Conservation (phyloP, 2,329 filamentous ascomycete species). For the Zopfia rhizophila region DNA sequence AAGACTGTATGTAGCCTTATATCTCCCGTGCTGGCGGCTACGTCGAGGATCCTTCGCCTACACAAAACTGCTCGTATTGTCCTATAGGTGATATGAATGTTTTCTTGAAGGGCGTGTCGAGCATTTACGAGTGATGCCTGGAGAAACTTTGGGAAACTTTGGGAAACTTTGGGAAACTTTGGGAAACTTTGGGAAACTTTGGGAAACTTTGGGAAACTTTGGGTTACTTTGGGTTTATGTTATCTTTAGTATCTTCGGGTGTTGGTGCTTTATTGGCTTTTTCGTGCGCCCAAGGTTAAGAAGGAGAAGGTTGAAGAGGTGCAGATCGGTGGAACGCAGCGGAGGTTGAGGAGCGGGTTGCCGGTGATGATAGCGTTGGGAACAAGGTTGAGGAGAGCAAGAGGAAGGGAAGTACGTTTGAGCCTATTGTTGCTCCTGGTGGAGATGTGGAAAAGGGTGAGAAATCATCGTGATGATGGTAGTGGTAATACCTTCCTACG, state of each 20-base stretch:
- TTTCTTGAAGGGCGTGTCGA: conserved; percentile 55
- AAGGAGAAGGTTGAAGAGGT: conserved; percentile 47
- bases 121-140: conserved; percentile 59
- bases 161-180: no score
- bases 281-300: conserved; percentile 63
- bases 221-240: conserved; percentile 65
- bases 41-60: conserved; percentile 44
- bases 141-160: conserved; percentile 66
- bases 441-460: no score
- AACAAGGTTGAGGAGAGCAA: no score
- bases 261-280: conserved; percentile 64
- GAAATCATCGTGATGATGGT: no score
- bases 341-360: no score
- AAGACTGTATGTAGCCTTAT: conserved; percentile 51
- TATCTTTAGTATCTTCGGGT: conserved; percentile 63
- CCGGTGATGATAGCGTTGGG: no score
- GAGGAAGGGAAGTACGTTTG: no score
- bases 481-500: no score
- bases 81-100: conserved; percentile 54
- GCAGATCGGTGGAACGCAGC: no score
- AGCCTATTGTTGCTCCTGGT: no score
- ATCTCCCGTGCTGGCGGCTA: conserved; percentile 49
- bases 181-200: no score
- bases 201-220: no score
- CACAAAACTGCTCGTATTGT: conserved; percentile 53